A percentile compares a stretch with the other conserved stretches of the same genome.
Conservation (phyloP, 2,329 filamentous ascomycete genomes). For the Rhinocladiella mackenziei region DNA sequence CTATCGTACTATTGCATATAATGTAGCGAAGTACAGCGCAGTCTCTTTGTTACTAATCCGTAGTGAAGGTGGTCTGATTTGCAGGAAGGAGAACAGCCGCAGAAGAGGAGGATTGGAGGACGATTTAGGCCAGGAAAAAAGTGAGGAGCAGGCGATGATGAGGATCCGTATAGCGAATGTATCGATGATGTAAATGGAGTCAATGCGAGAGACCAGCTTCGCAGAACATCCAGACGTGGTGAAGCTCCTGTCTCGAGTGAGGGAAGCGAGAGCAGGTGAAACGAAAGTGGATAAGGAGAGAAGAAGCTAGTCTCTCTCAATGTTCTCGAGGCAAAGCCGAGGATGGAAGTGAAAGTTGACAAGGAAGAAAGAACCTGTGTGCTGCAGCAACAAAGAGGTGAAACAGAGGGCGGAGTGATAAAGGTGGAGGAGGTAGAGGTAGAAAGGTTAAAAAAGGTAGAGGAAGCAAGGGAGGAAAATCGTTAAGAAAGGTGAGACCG, state of each 20-base stretch:
- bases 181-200: slow-evolving; percentile 28
- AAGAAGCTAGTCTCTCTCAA: slow-evolving; percentile 30
- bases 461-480: slow-evolving; percentile 7
- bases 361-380: slow-evolving; percentile 16
- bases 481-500: slow-evolving; percentile 12
- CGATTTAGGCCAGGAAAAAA: slow-evolving; percentile 6
- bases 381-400: slow-evolving; percentile 24
- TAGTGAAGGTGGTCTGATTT: slow-evolving; percentile 6
- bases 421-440: slow-evolving; percentile 10
- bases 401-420: slow-evolving; percentile 20
- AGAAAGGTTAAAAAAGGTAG: slow-evolving; percentile 15
- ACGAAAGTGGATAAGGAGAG: slow-evolving; percentile 31
- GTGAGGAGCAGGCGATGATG: slow-evolving; percentile 11
- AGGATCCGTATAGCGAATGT: slow-evolving; percentile 26
- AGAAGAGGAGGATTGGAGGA: slow-evolving; percentile 6
- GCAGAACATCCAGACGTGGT: slow-evolving; percentile 30
- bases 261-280: slow-evolving; percentile 29
- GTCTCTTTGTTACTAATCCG: slow-evolving; percentile 11
- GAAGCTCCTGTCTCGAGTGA: slow-evolving; percentile 28
- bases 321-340: slow-evolving; percentile 21
- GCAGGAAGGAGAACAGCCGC: slow-evolving; percentile 5
- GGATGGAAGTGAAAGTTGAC: slow-evolving; percentile 24
- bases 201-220: slow-evolving; percentile 30
- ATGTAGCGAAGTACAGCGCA: not conserved
- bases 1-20: slow-evolving; percentile 8